These are phyloP conservation scores for Apiotrichum sp. DNA, from an alignment of 1,284 basidiomycete genomes.

Conservation along the genomic window DNA sequence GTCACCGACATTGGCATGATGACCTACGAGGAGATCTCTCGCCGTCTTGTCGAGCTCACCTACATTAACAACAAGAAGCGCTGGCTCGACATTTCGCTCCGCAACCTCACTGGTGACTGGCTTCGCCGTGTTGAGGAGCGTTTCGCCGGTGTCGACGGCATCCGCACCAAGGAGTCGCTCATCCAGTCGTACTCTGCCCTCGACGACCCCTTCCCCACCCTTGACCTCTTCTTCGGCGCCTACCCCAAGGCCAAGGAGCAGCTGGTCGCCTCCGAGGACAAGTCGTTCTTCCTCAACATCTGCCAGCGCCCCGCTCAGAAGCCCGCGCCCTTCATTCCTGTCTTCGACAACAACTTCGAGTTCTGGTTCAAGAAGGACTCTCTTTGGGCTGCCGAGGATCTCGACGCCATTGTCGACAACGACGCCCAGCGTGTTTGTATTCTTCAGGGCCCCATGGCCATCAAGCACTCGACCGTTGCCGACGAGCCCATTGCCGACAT, in stretches of 20 bases:
- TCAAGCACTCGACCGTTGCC: conserved; percentile 76
- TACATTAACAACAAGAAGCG: conserved; percentile 84
- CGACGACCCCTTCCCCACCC: conserved; percentile 71
- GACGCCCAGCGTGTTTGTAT: conserved; percentile 97
- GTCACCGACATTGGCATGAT: conserved; percentile 86
- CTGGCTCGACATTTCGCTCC: conserved; percentile 90
- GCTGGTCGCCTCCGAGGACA: conserved; percentile 89
- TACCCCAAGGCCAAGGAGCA: conserved; percentile 79
- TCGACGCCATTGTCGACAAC: conserved; percentile 96
- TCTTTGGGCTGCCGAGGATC: conserved; percentile 95
- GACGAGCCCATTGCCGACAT: conserved; percentile 92
- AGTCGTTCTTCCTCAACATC: conserved; percentile 90
- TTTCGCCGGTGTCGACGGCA: conserved; percentile 84
- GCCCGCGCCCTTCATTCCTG: conserved; percentile 97
- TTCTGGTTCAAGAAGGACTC: conserved; percentile 99
- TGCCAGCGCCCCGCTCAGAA: conserved; percentile 93
- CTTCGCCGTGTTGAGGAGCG: conserved; percentile 92
- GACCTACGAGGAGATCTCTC: conserved; percentile 95
- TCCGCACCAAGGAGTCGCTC: conserved; percentile 68
- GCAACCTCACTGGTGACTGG: conserved; percentile 96
- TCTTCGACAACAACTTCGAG: conserved; percentile 85
- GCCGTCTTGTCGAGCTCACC: conserved; percentile 88
- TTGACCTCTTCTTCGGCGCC: conserved; percentile 75
- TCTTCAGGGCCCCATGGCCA: conserved; percentile 92
- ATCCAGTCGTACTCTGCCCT: conserved; percentile 83